Percentiles rank a stretch among this genome's conserved stretches.
These are phyloP conservation scores for Ustilago trichophora DNA, from an alignment of 1,284 basidiomycete genomes.

Conservation along the genomic window DNA sequence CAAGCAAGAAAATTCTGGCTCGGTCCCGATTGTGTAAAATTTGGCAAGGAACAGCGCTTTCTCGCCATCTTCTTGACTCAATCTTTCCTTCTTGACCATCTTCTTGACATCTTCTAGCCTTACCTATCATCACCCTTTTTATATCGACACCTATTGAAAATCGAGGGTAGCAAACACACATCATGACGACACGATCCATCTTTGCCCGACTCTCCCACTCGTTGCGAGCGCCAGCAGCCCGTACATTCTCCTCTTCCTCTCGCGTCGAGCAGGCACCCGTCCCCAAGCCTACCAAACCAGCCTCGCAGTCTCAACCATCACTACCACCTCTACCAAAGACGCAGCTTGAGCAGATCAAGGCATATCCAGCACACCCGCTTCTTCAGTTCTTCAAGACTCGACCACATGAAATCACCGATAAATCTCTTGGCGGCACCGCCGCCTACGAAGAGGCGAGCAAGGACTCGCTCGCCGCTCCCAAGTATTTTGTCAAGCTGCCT, in stretches of 20 bases:
- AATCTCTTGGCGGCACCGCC: slow-evolving; percentile 21
- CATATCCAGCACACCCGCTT: slow-evolving; percentile 61
- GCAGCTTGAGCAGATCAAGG: slow-evolving; percentile 40
- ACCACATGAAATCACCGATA: slow-evolving; percentile 29
- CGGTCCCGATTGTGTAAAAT: slow-evolving; percentile 15
- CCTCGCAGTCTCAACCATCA: slow-evolving; percentile 34
- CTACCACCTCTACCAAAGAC: slow-evolving; percentile 16
- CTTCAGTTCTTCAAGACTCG: slow-evolving; percentile 59
- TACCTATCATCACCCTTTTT: too few relatives aligned
- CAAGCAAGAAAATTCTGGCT: neutral
- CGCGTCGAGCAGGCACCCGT: slow-evolving; percentile 33
- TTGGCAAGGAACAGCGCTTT: slow-evolving; percentile 4
- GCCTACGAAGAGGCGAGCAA: slow-evolving; percentile 26
- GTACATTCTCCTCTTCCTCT: slow-evolving; percentile 32
- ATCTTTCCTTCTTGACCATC: too few relatives aligned
- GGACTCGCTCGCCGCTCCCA: slow-evolving; percentile 13
- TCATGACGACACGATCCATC: slow-evolving; percentile 25
- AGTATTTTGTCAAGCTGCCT: slow-evolving; percentile 43
- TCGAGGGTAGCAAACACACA: slow-evolving; percentile 58
- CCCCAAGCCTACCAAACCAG: slow-evolving; percentile 30
- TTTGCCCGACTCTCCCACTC: slow-evolving; percentile 42
- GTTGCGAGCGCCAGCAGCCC: slow-evolving; percentile 16
- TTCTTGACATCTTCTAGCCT: neutral
- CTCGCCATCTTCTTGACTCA: too few relatives aligned
- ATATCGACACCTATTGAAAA: too few relatives aligned